Evolutionary conservation across 2,329 filamentous ascomycete genomes (phyloP).

Genomic region (Aspergillus sp.): DNA sequence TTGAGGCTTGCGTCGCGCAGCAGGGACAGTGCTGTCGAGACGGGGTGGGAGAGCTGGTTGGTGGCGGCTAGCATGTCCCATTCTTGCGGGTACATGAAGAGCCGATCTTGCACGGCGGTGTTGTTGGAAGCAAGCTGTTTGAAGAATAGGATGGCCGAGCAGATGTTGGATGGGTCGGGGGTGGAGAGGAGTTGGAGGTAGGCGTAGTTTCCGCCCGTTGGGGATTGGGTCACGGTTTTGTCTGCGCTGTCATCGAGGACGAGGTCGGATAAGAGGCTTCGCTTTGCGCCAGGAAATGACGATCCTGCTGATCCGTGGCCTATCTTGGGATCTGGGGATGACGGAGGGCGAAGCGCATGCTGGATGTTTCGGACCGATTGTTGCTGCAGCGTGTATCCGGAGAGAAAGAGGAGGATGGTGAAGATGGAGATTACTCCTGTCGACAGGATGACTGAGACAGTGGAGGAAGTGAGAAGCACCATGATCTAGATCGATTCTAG

Average conservation of each 20-base stretch:
- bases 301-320: constrained; percentile 18
- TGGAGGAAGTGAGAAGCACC: constrained; percentile 47
- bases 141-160: constrained; percentile 46
- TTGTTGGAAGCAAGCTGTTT: constrained; percentile 38
- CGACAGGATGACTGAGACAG: constrained; percentile 45
- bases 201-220: constrained; percentile 32
- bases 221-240: not conserved
- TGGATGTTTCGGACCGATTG: constrained; percentile 77
- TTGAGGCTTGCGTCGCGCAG: constrained; percentile 40
- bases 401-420: constrained; percentile 79
- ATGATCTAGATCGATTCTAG: constrained; percentile 27
- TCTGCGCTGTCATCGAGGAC: not conserved
- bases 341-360: constrained; percentile 57
- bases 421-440: constrained; percentile 65
- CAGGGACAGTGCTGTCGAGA: constrained; percentile 36
- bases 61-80: constrained; percentile 39
- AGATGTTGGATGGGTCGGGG: constrained; percentile 45
- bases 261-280: constrained; percentile 15
- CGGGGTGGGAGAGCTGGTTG: constrained; percentile 22
- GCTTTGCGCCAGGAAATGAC: constrained; percentile 22
- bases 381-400: constrained; percentile 85
- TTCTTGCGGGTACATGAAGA: constrained; percentile 48
- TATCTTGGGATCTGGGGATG: constrained; percentile 13
- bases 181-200: constrained; percentile 46
- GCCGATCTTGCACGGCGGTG: constrained; percentile 37